phyloP scores from a whole-genome alignment of 495 filamentous ascomycete species.

The Talaromyces adpressus region DNA sequence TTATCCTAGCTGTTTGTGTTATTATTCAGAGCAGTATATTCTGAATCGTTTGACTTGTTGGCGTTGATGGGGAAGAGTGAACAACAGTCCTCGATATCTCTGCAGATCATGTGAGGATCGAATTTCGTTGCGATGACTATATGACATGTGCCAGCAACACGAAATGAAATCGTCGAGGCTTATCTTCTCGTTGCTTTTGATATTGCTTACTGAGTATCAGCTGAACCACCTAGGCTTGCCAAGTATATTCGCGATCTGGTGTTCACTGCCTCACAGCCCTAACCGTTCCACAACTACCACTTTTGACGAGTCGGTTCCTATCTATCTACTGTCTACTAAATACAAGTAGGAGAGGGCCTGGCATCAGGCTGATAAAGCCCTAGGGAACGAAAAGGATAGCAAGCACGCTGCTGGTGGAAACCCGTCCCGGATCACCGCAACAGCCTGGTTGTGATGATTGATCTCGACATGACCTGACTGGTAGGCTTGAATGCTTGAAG shows the following conservation, averaged over 20 bases:
- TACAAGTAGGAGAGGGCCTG: no score
- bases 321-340: no score
- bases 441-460: not conserved
- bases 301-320: no score
- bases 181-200: not conserved
- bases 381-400: no score
- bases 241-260: not conserved
- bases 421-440: no score
- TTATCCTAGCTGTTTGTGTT: not conserved
- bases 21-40: not conserved
- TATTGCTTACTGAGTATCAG: not conserved
- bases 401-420: no score
- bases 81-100: not conserved
- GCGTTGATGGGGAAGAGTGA: not conserved
- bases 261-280: not conserved
- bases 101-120: constrained; percentile 3
- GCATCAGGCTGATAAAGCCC: not conserved
- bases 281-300: not conserved
- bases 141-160: not conserved
- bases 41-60: not conserved
- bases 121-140: not conserved
- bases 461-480: not conserved
- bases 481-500: not conserved
- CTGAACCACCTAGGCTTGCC: not conserved
- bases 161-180: not conserved